These are phyloP conservation scores for Geotrichum ghanense DNA, from an alignment of 805 yeast genomes.

Conservation along the genomic window DNA sequence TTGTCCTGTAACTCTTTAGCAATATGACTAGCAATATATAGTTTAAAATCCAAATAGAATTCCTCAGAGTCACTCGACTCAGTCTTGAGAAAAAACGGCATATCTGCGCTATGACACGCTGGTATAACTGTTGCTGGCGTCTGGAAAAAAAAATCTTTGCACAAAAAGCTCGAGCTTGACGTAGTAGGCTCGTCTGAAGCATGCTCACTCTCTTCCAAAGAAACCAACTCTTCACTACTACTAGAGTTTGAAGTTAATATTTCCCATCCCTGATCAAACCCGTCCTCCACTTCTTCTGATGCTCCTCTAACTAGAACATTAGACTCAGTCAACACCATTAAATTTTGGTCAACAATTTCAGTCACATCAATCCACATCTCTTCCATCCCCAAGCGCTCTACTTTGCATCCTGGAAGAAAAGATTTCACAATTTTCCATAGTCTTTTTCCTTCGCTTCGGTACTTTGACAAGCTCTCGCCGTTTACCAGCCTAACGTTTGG, in stretches of 20 bases:
- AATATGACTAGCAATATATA: constrained; percentile 21
- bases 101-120: background rate
- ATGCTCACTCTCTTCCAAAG: background rate
- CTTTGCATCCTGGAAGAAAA: constrained; percentile 10
- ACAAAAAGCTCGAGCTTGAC: constrained; percentile 5
- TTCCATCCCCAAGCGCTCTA: constrained; percentile 26
- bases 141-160: constrained; percentile 20
- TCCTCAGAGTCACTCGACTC: background rate
- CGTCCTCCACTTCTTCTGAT: constrained; percentile 11
- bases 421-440: constrained; percentile 16
- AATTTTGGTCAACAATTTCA: constrained; percentile 10
- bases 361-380: constrained; percentile 23
- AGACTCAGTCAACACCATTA: constrained; percentile 4
- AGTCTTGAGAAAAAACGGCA: background rate
- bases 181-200: background rate
- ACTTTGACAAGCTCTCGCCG: constrained; percentile 22
- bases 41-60: background rate
- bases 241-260: background rate
- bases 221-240: background rate
- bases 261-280: constrained; percentile 10
- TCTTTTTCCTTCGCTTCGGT: constrained; percentile 21
- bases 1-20: constrained; percentile 19
- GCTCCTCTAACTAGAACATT: constrained; percentile 5
- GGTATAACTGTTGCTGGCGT: constrained; percentile 18
- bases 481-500: constrained; percentile 20